Conservation (phyloP, 73 alveolate genomes). For the Paraurostyla sp. region DNA sequence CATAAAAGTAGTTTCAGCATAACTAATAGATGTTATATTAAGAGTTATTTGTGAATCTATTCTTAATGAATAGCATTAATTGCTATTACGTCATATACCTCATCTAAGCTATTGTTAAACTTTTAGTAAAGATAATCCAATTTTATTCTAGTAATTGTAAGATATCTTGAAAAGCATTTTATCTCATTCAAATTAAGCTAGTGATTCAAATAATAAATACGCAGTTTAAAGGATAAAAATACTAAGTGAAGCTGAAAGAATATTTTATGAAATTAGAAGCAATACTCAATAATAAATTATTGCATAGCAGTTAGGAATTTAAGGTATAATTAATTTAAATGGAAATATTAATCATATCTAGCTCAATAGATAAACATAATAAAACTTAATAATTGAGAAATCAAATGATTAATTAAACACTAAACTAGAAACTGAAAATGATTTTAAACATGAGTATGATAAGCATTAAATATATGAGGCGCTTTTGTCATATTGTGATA, state of each 20-base stretch:
- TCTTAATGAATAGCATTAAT: not conserved
- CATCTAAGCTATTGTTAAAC: not conserved
- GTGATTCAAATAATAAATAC: not conserved
- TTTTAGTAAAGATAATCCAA: not conserved
- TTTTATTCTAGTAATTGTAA: not conserved
- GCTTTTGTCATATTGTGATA: too few species aligned
- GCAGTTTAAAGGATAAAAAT: constrained; percentile 9
- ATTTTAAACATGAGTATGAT: too few species aligned
- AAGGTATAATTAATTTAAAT: not conserved
- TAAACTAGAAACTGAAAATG: too few species aligned
- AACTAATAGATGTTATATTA: not conserved
- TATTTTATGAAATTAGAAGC: not conserved
- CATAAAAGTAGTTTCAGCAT: not conserved
- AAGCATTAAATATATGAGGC: too few species aligned
- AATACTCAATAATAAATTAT: not conserved
- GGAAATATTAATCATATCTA: not conserved
- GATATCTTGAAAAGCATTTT: not conserved
- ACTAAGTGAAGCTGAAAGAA: not conserved
- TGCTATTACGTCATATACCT: not conserved
- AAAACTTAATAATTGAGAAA: too few species aligned
- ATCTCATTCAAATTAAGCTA: not conserved
- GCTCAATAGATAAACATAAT: too few species aligned
- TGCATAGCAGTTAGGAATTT: not conserved
- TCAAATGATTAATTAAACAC: too few species aligned
- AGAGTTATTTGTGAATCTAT: not conserved